A percentile compares a stretch with the other conserved stretches of the same genome.
These are phyloP conservation scores for Sphaerosporella brunnea DNA, from an alignment of 495 filamentous ascomycete species.

Conservation along the genomic window DNA sequence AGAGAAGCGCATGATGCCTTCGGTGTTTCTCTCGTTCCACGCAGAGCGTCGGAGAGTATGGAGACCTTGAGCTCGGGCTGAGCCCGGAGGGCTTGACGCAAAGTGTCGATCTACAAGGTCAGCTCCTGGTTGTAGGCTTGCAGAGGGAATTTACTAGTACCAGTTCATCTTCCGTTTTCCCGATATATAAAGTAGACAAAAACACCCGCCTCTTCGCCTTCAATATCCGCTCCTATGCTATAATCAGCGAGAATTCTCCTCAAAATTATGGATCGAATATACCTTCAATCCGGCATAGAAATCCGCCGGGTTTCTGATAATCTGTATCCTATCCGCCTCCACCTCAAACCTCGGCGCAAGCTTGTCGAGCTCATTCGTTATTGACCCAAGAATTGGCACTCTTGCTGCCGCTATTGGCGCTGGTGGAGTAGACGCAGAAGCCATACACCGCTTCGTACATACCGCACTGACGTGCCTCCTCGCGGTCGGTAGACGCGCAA, in stretches of 20 bases:
- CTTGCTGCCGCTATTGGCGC: slow-evolving; percentile 20
- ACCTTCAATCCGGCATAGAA: slow-evolving; percentile 89
- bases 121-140: too few species aligned
- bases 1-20: slow-evolving; percentile 79
- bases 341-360: slow-evolving; percentile 82
- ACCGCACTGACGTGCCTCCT: slow-evolving; percentile 5
- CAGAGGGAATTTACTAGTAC: too few species aligned
- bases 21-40: slow-evolving; percentile 81
- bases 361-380: slow-evolving; percentile 68
- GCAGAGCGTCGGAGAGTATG: slow-evolving; percentile 79
- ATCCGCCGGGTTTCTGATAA: slow-evolving; percentile 58
- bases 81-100: slow-evolving; percentile 53
- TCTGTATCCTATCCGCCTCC: slow-evolving; percentile 56
- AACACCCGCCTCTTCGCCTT: slow-evolving; percentile 65
- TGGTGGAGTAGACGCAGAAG: slow-evolving; percentile 24
- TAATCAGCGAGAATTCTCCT: slow-evolving; percentile 7
- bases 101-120: slow-evolving; percentile 43
- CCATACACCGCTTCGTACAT: slow-evolving; percentile 25
- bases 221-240: slow-evolving; percentile 53
- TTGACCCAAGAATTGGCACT: slow-evolving; percentile 40
- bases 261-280: slow-evolving; percentile 9
- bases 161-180: slow-evolving; percentile 81
- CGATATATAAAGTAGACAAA: slow-evolving; percentile 88
- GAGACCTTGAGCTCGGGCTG: slow-evolving; percentile 70
- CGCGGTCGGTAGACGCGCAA: slow-evolving; percentile 11